phyloP scores from a whole-genome alignment of 1,139 yeast genomes.

The Diutina catenulata region DNA sequence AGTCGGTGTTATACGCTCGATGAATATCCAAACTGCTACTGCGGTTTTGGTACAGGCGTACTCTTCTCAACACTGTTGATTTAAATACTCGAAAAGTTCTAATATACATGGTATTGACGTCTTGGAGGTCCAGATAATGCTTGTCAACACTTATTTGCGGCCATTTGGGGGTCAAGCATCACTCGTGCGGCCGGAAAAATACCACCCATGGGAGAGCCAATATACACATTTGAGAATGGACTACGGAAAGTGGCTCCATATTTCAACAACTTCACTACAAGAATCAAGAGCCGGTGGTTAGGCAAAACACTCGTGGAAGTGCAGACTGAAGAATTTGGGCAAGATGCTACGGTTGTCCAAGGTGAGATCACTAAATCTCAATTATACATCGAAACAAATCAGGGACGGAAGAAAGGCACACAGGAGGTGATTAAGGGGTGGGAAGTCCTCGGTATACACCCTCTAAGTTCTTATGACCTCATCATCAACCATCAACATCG shows the following conservation, averaged over 20 bases:
- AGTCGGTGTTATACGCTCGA: conserved; percentile 81
- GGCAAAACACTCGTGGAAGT: conserved; percentile 32
- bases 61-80: conserved; percentile 55
- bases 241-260: conserved; percentile 38
- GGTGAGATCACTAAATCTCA: conserved; percentile 16
- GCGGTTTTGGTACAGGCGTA: conserved; percentile 91
- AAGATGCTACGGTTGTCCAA: conserved; percentile 14
- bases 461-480: conserved; percentile 35
- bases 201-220: no score
- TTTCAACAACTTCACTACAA: conserved; percentile 24
- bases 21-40: conserved; percentile 95
- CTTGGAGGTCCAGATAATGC: no score
- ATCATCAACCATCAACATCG: conserved; percentile 37
- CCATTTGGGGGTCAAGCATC: no score
- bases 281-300: conserved; percentile 39
- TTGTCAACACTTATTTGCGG: no score
- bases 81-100: neutral
- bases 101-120: no score
- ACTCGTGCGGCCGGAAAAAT: no score
- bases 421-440: conserved; percentile 14
- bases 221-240: conserved; percentile 20
- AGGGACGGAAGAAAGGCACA: conserved; percentile 16
- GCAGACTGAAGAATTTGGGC: conserved; percentile 34
- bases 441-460: conserved; percentile 13
- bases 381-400: conserved; percentile 18